Percentiles rank a stretch among this genome's conserved stretches.
These are phyloP conservation scores for Plasmopara muralis DNA, from an alignment of 352 stramenopile genomes.

Conservation along the genomic window DNA sequence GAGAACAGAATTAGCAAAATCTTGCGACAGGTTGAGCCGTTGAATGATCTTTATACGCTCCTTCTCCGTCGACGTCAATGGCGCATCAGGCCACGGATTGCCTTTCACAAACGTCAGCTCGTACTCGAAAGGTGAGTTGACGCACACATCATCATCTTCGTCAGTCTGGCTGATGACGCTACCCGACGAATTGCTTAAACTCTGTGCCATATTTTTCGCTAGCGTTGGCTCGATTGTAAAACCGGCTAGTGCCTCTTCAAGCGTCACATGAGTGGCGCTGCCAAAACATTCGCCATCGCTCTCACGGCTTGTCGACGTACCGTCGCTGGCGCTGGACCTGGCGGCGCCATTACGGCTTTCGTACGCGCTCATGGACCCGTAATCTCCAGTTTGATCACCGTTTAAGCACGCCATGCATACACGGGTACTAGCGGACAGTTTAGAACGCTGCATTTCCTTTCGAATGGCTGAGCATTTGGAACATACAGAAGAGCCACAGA, in stretches of 20 bases:
- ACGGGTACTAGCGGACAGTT: conserved; percentile 34
- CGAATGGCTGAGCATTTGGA: conserved; percentile 69
- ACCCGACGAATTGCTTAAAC: conserved; percentile 32
- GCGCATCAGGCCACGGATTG: conserved; percentile 70
- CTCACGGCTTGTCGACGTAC: conserved; percentile 18
- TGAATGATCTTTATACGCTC: conserved; percentile 55
- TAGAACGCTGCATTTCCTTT: conserved; percentile 31
- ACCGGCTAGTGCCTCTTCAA: conserved; percentile 28
- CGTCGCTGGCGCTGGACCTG: conserved; percentile 23
- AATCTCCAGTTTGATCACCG: conserved; percentile 38
- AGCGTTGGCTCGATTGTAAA: conserved; percentile 39
- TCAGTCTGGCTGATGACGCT: conserved; percentile 23
- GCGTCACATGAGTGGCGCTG: conserved; percentile 28
- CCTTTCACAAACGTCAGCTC: conserved; percentile 64
- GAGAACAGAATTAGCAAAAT: conserved; percentile 67
- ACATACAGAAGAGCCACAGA: conserved; percentile 66
- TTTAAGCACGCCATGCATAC: conserved; percentile 70
- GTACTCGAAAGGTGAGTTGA: conserved; percentile 59
- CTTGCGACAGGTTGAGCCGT: conserved; percentile 65
- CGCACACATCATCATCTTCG: conserved; percentile 49
- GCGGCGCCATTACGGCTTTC: conserved; percentile 19
- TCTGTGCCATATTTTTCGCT: conserved; percentile 17
- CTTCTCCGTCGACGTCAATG: conserved; percentile 43
- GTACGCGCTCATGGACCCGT: conserved; percentile 22
- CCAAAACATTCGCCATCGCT: conserved; percentile 33